These are phyloP conservation scores for Lachancea waltii DNA, from an alignment of 805 yeast genomes.

Conservation along the genomic window DNA sequence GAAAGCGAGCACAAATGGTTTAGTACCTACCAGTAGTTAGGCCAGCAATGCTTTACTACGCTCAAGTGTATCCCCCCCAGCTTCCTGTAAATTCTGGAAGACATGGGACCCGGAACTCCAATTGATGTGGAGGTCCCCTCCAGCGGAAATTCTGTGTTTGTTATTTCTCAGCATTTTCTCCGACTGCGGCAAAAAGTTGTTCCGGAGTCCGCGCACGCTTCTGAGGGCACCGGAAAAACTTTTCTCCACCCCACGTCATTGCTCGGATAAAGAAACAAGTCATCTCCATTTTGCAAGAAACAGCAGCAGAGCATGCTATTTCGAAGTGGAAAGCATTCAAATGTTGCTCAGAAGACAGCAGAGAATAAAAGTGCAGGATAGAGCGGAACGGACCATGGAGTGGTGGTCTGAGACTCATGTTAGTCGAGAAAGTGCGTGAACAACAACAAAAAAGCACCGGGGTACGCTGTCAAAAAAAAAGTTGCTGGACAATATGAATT, in stretches of 20 bases:
- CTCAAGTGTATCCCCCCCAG: too few species aligned
- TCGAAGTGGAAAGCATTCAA: too few species aligned
- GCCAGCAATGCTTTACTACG: too few species aligned
- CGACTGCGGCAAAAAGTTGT: not conserved
- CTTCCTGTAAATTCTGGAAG: too few species aligned
- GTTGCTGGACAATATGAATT: constrained; percentile 3
- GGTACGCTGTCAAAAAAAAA: constrained; percentile 4
- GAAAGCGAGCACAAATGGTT: too few species aligned
- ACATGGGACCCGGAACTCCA: not conserved
- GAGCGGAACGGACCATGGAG: not conserved
- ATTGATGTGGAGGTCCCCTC: not conserved
- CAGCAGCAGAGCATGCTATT: too few species aligned
- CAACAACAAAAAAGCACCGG: constrained; percentile 9
- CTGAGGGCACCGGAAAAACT: constrained; percentile 4
- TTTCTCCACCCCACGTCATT: constrained; percentile 3
- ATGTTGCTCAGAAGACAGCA: too few species aligned
- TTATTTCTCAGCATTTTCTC: not conserved
- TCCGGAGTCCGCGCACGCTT: not conserved
- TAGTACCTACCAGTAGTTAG: too few species aligned
- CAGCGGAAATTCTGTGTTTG: too few species aligned
- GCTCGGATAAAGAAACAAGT: not conserved
- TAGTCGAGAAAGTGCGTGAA: too few species aligned
- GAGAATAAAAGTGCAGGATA: not conserved
- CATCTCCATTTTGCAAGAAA: not conserved
- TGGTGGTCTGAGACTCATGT: constrained; percentile 5